Conservation (phyloP, 139 green algal species). For the Picochlorum sp. region DNA sequence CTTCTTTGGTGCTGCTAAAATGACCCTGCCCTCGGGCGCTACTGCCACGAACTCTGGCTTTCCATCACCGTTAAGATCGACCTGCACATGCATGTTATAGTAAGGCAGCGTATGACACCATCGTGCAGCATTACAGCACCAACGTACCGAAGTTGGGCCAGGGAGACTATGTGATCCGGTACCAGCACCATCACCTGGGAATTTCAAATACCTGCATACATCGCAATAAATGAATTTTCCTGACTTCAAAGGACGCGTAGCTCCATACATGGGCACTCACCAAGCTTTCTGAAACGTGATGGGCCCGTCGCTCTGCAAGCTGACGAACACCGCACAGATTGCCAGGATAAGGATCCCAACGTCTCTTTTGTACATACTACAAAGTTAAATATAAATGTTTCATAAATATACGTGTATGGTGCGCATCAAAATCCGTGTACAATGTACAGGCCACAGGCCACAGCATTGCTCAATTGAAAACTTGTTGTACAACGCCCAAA, state of each 20-base stretch:
- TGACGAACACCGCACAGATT: conserved; percentile 63
- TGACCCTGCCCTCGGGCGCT: conserved; percentile 57
- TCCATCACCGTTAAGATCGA: conserved; percentile 95
- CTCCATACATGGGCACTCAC: conserved; percentile 30
- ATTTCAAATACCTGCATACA: conserved; percentile 36
- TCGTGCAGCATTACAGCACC: neutral
- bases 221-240: neutral
- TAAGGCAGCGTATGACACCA: neutral
- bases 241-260: neutral
- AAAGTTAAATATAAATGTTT: no score
- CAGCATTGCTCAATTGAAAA: no score
- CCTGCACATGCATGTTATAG: conserved; percentile 28
- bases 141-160: conserved; percentile 3
- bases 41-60: conserved; percentile 72
- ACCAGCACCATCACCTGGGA: conserved; percentile 4
- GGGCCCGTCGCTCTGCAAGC: conserved; percentile 66
- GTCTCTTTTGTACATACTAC: conserved; percentile 64
- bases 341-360: conserved; percentile 70
- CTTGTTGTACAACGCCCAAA: no score
- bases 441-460: no score
- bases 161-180: neutral
- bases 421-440: no score
- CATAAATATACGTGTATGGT: no score
- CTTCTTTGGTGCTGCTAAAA: conserved; percentile 49
- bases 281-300: conserved; percentile 83